Conservation (phyloP, 2,329 filamentous ascomycete species). For the Phaeosphaeriaceae sp. region DNA sequence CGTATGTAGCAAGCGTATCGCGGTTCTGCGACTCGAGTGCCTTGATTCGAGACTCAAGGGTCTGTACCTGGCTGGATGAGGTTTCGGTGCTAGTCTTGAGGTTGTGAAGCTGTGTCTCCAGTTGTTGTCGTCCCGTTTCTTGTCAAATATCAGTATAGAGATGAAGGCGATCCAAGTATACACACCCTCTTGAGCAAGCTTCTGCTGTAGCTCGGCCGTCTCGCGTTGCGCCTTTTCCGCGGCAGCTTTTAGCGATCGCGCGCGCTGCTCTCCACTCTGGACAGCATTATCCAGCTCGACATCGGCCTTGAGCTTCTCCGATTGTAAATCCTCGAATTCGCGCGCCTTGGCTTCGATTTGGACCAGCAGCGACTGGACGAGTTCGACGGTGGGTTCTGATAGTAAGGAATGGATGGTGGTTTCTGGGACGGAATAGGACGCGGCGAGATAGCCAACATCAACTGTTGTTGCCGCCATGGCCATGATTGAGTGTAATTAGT, state of each 20-base stretch:
- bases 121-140: conserved; percentile 77
- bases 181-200: conserved; percentile 82
- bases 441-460: conserved; percentile 75
- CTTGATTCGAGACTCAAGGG: conserved; percentile 80
- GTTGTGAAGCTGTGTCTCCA: conserved; percentile 82
- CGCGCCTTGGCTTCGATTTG: conserved; percentile 79
- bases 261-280: conserved; percentile 80
- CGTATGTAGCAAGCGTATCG: conserved; percentile 85
- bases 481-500: conserved; percentile 23
- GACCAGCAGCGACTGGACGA: conserved; percentile 76
- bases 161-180: conserved; percentile 3
- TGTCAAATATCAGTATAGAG: conserved; percentile 4
- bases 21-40: conserved; percentile 91
- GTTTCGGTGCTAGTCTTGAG: conserved; percentile 76
- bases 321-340: conserved; percentile 80
- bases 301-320: conserved; percentile 86
- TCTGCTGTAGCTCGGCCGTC: conserved; percentile 78
- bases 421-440: conserved; percentile 73
- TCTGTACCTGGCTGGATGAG: conserved; percentile 75
- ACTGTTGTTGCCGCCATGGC: conserved; percentile 66
- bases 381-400: conserved; percentile 75
- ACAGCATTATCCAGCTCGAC: conserved; percentile 94
- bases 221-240: conserved; percentile 85
- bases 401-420: conserved; percentile 65
- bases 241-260: conserved; percentile 79